Evolutionary conservation across 2,329 filamentous ascomycete species (phyloP), one percentile per base, ranked within the genome.

Genomic region (Trichoderma breve): DNA sequence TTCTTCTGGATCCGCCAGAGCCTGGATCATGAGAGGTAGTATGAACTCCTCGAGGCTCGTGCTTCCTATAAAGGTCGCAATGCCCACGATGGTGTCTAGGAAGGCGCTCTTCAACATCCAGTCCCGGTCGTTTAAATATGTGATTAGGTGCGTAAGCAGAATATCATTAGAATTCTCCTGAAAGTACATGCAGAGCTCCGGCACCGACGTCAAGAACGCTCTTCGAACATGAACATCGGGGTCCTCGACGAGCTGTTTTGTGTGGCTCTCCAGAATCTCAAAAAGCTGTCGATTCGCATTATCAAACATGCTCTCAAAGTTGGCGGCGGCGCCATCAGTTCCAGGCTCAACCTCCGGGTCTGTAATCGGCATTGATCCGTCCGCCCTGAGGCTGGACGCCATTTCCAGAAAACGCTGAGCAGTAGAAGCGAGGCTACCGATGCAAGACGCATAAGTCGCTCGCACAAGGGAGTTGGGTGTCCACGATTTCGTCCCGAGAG

Each of bases 51-150:
- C 96, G 36, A 99, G 83, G 75, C 92, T 97, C 39, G 91, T 93
- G 73, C 93, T 94, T 32, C 96, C 96, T 39, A 98, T 89, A 76
- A 97, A 97, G 1, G 93, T 90, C 4, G 95, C 93, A 74, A 99
- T 95, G 4, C 95, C 95, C 18, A 98, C 93, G 30, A 98, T 94
- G 0, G 94, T 93, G 78, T 97, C 95, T 77, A 99, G 98, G 79
- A 98, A 98, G 3, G 95, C 94, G 77, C 94, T 98, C 80, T 97
- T 98, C 36, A 99, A 84, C 80, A 94, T 94, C 96, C 96, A 99
- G 79, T 99, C 95, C 55, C 92, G 90, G 77, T 98, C 96, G 76
- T 99, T 99, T 9, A 99, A 84, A 77, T 99, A 99, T 0, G 96
- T 99, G 78, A 98, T 98, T 32, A 99, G 85, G 82, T 99, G 96